phyloP scores from a whole-genome alignment of 2,329 filamentous ascomycete genomes.

The Trichophyton mentagrophytes region DNA sequence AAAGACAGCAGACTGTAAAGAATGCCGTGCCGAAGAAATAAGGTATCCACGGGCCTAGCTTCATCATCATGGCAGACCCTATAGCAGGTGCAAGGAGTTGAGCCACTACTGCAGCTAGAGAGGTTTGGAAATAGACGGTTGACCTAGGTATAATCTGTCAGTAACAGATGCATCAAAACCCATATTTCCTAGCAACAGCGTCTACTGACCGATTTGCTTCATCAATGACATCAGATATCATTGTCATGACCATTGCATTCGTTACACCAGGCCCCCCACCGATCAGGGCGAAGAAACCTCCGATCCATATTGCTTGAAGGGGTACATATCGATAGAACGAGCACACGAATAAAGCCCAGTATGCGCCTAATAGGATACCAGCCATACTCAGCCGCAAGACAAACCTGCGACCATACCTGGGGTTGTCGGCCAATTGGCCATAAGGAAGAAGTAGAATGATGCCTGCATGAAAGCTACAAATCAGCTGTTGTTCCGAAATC shows the following conservation, averaged over 20 bases:
- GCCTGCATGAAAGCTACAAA: constrained; percentile 16
- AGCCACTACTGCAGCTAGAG: constrained; percentile 28
- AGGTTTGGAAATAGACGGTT: constrained; percentile 30
- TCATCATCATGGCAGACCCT: constrained; percentile 30
- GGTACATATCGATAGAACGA: constrained; percentile 32
- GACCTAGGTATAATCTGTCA: constrained; percentile 18
- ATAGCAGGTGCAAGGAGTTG: constrained; percentile 29
- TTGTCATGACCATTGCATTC: constrained; percentile 37
- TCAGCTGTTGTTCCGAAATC: neutral
- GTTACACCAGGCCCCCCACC: constrained; percentile 38
- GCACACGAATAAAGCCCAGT: constrained; percentile 23
- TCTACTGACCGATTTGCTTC: constrained; percentile 29
- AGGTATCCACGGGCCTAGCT: constrained; percentile 29
- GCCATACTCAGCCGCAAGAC: constrained; percentile 32
- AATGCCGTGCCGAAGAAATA: constrained; percentile 26
- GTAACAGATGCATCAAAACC: neutral
- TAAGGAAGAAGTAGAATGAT: constrained; percentile 39
- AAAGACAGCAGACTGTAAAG: constrained; percentile 22
- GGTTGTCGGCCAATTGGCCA: constrained; percentile 36
- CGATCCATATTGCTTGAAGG: constrained; percentile 37
- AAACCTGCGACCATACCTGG: constrained; percentile 34
- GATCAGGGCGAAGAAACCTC: constrained; percentile 34
- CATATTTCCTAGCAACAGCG: neutral
- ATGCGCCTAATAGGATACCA: constrained; percentile 28
- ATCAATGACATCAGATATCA: constrained; percentile 40